phyloP scores from a whole-genome alignment of 164 flowering plant species.

The Vitis rupestris region DNA sequence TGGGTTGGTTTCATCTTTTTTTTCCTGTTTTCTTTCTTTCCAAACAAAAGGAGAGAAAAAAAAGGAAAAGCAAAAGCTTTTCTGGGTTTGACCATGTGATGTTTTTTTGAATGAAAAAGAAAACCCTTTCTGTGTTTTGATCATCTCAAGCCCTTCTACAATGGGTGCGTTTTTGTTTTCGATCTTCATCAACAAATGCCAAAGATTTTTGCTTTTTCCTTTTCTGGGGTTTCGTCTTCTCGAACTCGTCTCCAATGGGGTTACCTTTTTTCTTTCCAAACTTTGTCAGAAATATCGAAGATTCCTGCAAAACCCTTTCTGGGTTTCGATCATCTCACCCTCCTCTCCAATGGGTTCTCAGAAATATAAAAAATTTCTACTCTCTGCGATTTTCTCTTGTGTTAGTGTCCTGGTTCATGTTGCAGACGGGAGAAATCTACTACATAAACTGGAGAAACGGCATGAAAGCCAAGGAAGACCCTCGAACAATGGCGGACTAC shows the following conservation, averaged over 20 bases:
- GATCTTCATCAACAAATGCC: no score
- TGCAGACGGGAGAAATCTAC: constrained; percentile 89
- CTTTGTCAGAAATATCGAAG: no score
- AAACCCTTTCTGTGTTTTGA: not conserved
- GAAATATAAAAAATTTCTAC: no score
- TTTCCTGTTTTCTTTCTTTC: not conserved
- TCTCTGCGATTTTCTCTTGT: not conserved
- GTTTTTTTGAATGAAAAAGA: no score
- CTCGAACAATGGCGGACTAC: constrained; percentile 36
- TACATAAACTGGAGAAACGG: constrained; percentile 83
- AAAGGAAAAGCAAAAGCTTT: no score
- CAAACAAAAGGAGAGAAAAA: not conserved
- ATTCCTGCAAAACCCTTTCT: no score
- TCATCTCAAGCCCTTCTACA: no score
- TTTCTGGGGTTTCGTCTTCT: no score
- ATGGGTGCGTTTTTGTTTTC: no score
- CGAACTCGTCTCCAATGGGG: no score
- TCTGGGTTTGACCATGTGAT: no score
- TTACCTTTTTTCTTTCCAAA: no score
- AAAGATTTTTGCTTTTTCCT: not conserved
- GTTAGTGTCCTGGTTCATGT: not conserved
- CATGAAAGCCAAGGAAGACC: constrained; percentile 72
- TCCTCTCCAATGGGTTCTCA: not conserved
- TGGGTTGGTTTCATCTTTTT: not conserved
- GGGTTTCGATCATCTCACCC: not conserved